A percentile compares a stretch with the other conserved stretches of the same genome.
Evolutionary conservation across 129 eudicot genomes (phyloP).

Genomic region (Flaveria brownii): DNA sequence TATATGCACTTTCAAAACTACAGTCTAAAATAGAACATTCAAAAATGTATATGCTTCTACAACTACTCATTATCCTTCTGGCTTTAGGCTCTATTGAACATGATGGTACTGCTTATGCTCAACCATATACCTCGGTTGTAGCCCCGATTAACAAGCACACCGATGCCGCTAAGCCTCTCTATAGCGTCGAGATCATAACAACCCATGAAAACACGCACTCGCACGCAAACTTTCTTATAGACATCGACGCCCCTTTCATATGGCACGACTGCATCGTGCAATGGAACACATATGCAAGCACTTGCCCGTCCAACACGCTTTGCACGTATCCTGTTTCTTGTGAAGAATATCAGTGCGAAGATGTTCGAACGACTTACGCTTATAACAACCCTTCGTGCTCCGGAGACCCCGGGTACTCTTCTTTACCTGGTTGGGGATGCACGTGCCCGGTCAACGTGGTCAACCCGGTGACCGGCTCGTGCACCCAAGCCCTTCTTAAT

Average conservation of each 20-base stretch:
- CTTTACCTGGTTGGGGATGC: slow-evolving; percentile 29
- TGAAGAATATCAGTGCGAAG: slow-evolving; percentile 27
- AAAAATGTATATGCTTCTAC: slow-evolving; percentile 2
- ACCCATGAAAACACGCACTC: background rate
- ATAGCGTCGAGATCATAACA: slow-evolving; percentile 10
- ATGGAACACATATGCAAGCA: background rate
- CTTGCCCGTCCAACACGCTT: slow-evolving; percentile 19
- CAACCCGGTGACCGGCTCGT: slow-evolving; percentile 16
- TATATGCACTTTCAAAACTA: background rate
- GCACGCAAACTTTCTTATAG: slow-evolving; percentile 22
- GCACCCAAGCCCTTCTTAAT: slow-evolving; percentile 29
- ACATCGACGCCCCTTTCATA: slow-evolving; percentile 24
- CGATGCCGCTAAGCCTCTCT: slow-evolving; percentile 8
- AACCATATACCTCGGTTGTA: slow-evolving; percentile 8
- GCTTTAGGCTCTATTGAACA: slow-evolving; percentile 7
- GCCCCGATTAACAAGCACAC: slow-evolving; percentile 15
- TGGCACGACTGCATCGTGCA: slow-evolving; percentile 27
- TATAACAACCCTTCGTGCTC: slow-evolving; percentile 25
- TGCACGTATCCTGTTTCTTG: slow-evolving; percentile 38
- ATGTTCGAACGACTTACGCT: slow-evolving; percentile 26
- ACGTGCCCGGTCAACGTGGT: slow-evolving; percentile 30
- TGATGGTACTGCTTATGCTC: background rate
- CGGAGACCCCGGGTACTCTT: slow-evolving; percentile 9
- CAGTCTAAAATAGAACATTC: background rate
- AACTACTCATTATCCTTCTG: background rate